A percentile compares a stretch with the other conserved stretches of the same genome.
These are phyloP conservation scores for Sugiyamaella lignohabitans DNA, from an alignment of 805 yeast species.

Conservation along the genomic window DNA sequence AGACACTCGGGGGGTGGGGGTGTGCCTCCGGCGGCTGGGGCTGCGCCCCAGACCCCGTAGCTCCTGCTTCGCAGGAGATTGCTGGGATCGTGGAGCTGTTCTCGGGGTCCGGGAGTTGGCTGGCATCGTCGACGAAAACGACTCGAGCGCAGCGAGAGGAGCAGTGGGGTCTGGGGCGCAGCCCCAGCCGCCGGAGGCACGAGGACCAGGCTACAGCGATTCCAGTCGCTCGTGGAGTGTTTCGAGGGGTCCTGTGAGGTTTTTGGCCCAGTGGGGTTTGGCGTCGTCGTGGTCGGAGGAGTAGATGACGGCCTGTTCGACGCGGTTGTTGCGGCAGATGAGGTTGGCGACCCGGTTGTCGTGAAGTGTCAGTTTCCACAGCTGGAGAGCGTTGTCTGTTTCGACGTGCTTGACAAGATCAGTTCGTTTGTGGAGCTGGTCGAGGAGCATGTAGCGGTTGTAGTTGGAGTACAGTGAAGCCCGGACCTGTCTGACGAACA, in stretches of 20 bases:
- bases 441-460: conserved; percentile 62
- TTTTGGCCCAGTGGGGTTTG: background rate
- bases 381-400: conserved; percentile 14
- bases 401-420: conserved; percentile 10
- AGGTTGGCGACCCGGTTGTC: background rate
- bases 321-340: background rate
- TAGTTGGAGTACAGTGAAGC: conserved; percentile 61
- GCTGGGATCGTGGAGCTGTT: too few species aligned
- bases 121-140: too few species aligned
- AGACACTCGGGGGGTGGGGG: too few species aligned
- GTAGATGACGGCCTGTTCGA: background rate
- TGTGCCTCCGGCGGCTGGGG: too few species aligned
- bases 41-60: too few species aligned
- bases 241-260: background rate
- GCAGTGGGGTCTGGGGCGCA: too few species aligned
- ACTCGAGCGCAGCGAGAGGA: too few species aligned
- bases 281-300: background rate
- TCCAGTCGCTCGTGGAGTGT: too few species aligned
- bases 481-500: conserved; percentile 16
- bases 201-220: too few species aligned
- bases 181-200: background rate
- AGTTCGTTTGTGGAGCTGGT: conserved; percentile 51
- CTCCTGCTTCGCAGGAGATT: too few species aligned
- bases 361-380: conserved; percentile 11
- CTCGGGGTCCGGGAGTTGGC: too few species aligned